Conservation (phyloP, 2,329 filamentous ascomycete species). For the Lachnellula cervina region DNA sequence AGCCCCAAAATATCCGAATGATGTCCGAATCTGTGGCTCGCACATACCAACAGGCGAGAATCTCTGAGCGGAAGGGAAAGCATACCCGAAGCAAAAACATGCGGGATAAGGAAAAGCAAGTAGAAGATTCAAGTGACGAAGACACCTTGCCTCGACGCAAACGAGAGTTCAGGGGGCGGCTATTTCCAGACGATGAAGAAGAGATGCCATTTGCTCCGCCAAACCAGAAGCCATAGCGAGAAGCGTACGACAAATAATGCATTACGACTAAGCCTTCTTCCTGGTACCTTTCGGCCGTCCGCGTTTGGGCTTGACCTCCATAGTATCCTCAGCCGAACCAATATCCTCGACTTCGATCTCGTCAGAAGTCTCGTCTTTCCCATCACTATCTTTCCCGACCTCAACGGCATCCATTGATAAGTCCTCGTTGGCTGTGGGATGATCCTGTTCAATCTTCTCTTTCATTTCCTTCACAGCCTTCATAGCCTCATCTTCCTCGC, state of each 20-base stretch:
- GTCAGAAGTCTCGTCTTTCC: constrained; percentile 2
- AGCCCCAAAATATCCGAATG: not conserved
- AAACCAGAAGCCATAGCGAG: not conserved
- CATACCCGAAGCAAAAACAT: not conserved
- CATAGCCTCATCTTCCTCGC: constrained; percentile 73
- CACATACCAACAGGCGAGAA: not conserved
- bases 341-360: constrained; percentile 4
- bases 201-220: not conserved
- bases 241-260: not conserved
- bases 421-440: constrained; percentile 1
- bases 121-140: not conserved
- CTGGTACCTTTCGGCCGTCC: constrained; percentile 19
- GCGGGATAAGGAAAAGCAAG: not conserved
- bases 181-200: not conserved
- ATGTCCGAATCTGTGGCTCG: not conserved
- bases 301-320: constrained; percentile 18
- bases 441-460: constrained; percentile 22
- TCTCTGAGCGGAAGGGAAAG: not conserved
- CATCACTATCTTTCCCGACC: constrained; percentile 1
- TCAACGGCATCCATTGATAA: not conserved
- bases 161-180: not conserved
- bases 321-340: constrained; percentile 10
- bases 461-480: constrained; percentile 50
- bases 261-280: constrained; percentile 17
- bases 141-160: not conserved